Base-by-base conservation (phyloP, 805 yeast species). In the Pichia manshurica region DNA sequence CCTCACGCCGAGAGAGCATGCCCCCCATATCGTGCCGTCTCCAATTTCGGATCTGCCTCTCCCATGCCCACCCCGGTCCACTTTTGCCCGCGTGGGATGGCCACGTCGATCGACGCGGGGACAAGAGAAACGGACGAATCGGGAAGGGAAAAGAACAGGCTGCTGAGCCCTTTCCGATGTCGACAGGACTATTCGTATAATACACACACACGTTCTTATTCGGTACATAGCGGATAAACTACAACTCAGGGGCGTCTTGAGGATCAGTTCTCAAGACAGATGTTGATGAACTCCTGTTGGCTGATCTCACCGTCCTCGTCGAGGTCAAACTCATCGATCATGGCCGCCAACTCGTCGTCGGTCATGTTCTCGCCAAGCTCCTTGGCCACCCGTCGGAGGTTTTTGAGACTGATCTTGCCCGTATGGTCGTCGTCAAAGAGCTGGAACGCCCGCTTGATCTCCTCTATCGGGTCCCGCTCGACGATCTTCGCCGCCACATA, bases 281-380 rank as follows among this genome's bases (percentile, higher is more conserved):
- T 87, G 49, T 85, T 85, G 51, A 88, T 86, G 61, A 90, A 89
- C 67, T 90, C 97, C 53, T 87, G 87, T 60, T 87, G 95, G 60
- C 84, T 84, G 55, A 89, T 90, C 55, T 87, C 96, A 44, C 98
- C 98, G 64, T 93, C 98, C 47, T 87, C 95, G 63, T 93, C 97
- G 44, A 90, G 69, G 67, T 93, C 99, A 62, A 93, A 93, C 65
- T 91, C 98, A 52, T 90, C 96, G 54, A 93, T 93, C 99, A 93
- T 93, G 4, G 97, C 97, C 55, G 86, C 76, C 44, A 93, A 71
- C 61, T 93, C 99, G 50, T 88, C 96, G 56, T 93, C 99, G 5
- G 87, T 82, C 49, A 93, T 69, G 56, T 84, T 86, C 64, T 93
- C 99, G 2, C 96, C 97, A 49, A 93, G 69, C 55, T 91, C 97